Base-by-base conservation (phyloP, 2,329 filamentous ascomycete species). In the Thermomyces lanuginosus region DNA sequence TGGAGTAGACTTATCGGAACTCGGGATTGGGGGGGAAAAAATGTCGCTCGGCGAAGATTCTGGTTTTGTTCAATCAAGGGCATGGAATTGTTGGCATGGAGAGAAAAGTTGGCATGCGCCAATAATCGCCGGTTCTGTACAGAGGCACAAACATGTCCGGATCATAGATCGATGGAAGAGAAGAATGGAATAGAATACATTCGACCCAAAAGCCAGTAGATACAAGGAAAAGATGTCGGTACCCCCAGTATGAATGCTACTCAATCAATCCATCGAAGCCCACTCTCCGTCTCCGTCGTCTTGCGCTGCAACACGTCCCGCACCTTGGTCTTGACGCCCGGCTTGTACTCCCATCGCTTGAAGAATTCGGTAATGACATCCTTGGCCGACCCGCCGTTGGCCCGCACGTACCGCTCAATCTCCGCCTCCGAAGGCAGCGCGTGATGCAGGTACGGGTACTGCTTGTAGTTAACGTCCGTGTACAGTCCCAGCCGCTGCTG, bases 361-460 rank as follows among this genome's bases (percentile, higher is more conserved):
- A 80, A 51, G 21, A 91, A 68, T 38, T 72, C 61, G 11, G 66
- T 58, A 17, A 77, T 53, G 32, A 84, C 65, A 49, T 78, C 61
- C 34, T 64, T 55, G 19, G 60, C 58, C 36, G 58, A 51, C 46
- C 61, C 60, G 8, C 58, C 57, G 7, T 55, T 48, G 17, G 37
- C 45, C 21, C 41, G 50, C 26, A 62, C 57, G 24, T 53, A 52
- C 9, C 45, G 34, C 42, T 63, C 41, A 27, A 74, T 67, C 24
- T 49, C 44, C 4, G 41, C 36, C 55, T 95, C 84, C 2, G 61
- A 65, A 4, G 86, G 89, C 33, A 93, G 60, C 4, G 75, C 76
- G 16, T 83, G 71, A 16, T 42, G 41, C 15, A 55, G 52, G 49
- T 80, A 69, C 1, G 84, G 86, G 52, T 93, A 93, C 32, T 75